A percentile compares a stretch with the other conserved stretches of the same genome.
Evolutionary conservation across 192 early-diverging fungal species (phyloP).

Genomic region (Backusella tuberculispora): DNA sequence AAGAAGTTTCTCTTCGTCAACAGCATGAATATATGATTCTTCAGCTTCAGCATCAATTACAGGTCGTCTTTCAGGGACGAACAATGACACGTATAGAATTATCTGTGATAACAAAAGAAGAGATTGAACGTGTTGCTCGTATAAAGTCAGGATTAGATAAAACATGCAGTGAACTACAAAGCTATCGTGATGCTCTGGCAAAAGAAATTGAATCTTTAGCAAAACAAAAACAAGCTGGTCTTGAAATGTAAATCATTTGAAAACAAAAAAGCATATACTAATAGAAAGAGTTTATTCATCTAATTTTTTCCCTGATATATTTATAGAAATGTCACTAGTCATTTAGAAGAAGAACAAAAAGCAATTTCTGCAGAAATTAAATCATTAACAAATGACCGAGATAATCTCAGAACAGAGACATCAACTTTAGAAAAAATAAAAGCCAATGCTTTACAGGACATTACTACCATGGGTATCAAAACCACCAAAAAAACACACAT

Average conservation of each 20-base stretch:
- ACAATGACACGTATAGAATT: slow-evolving; percentile 22
- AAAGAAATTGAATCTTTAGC: slow-evolving; percentile 45
- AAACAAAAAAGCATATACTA: no score
- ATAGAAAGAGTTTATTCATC: background rate
- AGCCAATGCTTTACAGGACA: slow-evolving; percentile 56
- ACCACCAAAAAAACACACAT: slow-evolving; percentile 56
- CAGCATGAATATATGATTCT: slow-evolving; percentile 36
- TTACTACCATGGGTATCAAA: slow-evolving; percentile 52
- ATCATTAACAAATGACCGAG: slow-evolving; percentile 50
- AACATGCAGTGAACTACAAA: slow-evolving; percentile 36
- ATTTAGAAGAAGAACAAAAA: slow-evolving; percentile 56
- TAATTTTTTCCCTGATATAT: background rate
- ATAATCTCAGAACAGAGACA: slow-evolving; percentile 50
- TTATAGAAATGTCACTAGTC: slow-evolving; percentile 21
- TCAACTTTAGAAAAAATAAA: slow-evolving; percentile 44
- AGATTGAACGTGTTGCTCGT: slow-evolving; percentile 29
- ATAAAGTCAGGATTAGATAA: slow-evolving; percentile 35
- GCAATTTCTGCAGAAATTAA: slow-evolving; percentile 43
- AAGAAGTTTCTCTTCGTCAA: slow-evolving; percentile 43
- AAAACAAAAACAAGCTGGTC: slow-evolving; percentile 43
- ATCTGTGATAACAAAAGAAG: slow-evolving; percentile 26
- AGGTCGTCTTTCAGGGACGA: slow-evolving; percentile 18
- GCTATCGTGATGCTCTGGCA: slow-evolving; percentile 38
- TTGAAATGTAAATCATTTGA: background rate
- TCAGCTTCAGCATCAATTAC: slow-evolving; percentile 38